Conservation (phyloP, 2,329 filamentous ascomycete genomes). For the Sarocladiaceae sp. region DNA sequence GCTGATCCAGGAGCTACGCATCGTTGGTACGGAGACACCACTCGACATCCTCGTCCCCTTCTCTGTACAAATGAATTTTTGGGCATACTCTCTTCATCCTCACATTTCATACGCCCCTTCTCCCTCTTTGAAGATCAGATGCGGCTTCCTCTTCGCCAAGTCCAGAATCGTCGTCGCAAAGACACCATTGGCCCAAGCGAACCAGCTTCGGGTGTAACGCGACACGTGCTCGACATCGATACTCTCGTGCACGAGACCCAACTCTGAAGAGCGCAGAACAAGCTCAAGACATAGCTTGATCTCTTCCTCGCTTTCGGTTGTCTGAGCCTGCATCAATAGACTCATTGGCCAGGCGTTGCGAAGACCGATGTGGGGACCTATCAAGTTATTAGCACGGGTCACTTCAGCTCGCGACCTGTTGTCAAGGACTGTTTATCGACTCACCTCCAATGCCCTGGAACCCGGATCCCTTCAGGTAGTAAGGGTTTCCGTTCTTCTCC, state of each 20-base stretch:
- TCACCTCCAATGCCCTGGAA: slow-evolving; percentile 87
- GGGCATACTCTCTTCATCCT: slow-evolving; percentile 11
- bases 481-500: slow-evolving; percentile 75
- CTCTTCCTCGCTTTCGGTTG: slow-evolving; percentile 76
- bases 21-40: too few relatives aligned
- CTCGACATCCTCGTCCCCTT: too few relatives aligned
- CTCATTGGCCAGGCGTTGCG: slow-evolving; percentile 96
- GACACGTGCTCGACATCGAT: slow-evolving; percentile 67
- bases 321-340: slow-evolving; percentile 85
- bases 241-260: slow-evolving; percentile 89
- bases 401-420: neutral
- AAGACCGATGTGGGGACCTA: slow-evolving; percentile 70
- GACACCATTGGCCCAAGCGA: slow-evolving; percentile 96
- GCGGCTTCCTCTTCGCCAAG: slow-evolving; percentile 81
- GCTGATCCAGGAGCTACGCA: too few relatives aligned
- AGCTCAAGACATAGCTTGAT: slow-evolving; percentile 68
- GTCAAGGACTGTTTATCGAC: slow-evolving; percentile 17
- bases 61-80: neutral
- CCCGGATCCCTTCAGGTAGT: slow-evolving; percentile 70
- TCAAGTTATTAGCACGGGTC: neutral
- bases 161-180: slow-evolving; percentile 92
- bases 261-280: slow-evolving; percentile 69
- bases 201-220: slow-evolving; percentile 88
- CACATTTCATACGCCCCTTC: slow-evolving; percentile 53
- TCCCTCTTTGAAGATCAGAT: slow-evolving; percentile 73